These are phyloP conservation scores for Dactylonectria macrodidyma DNA, from an alignment of 2,329 filamentous ascomycete genomes.

Conservation along the genomic window DNA sequence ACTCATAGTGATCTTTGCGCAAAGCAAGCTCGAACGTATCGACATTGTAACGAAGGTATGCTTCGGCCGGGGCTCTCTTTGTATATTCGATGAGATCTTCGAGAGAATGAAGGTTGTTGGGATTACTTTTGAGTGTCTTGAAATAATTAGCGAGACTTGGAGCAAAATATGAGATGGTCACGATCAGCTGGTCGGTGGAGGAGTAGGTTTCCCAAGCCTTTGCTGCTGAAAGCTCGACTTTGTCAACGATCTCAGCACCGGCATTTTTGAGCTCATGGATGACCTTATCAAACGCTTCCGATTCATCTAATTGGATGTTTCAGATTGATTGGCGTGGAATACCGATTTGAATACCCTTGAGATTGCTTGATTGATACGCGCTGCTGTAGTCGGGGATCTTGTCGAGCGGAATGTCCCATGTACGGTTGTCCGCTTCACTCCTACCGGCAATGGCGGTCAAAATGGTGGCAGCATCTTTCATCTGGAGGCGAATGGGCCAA, in stretches of 20 bases:
- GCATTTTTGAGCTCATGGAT: too few relatives aligned
- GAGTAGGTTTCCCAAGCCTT: background rate
- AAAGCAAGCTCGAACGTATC: background rate
- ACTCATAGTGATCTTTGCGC: background rate
- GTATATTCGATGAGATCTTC: background rate
- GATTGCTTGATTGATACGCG: background rate
- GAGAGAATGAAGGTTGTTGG: background rate
- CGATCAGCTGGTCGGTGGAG: background rate
- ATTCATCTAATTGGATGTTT: too few relatives aligned
- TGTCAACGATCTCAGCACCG: too few relatives aligned
- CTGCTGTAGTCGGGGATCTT: background rate
- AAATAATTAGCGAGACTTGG: too few relatives aligned
- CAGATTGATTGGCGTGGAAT: background rate
- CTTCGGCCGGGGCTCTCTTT: background rate
- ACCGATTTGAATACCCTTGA: background rate
- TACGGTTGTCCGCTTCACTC: background rate
- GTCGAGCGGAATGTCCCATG: background rate
- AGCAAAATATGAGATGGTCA: too few relatives aligned
- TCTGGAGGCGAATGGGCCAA: conserved; percentile 71
- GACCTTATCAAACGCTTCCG: too few relatives aligned
- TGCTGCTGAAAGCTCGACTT: too few relatives aligned
- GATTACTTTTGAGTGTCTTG: background rate
- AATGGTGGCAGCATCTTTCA: background rate
- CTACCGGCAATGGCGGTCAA: background rate
- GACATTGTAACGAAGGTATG: background rate